Conservation (phyloP, 2,329 filamentous ascomycete genomes). For the Arthrobotrys conoides region DNA sequence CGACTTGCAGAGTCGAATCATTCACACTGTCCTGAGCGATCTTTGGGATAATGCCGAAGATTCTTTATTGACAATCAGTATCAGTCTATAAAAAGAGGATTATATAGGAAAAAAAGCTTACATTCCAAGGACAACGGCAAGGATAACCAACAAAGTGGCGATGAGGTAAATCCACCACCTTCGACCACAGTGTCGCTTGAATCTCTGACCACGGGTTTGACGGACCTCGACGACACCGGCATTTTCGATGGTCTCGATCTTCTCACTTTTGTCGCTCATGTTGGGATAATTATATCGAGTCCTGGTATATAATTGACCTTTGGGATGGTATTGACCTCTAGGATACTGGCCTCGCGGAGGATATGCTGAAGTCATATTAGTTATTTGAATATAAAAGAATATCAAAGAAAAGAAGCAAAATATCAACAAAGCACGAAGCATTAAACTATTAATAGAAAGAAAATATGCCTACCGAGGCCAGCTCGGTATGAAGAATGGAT, state of each 20-base stretch:
- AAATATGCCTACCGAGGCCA: neutral
- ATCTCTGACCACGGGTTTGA: slow-evolving; percentile 65
- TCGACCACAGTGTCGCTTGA: slow-evolving; percentile 70
- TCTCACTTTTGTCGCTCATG: slow-evolving; percentile 56
- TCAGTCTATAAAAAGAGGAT: neutral
- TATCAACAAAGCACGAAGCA: neutral
- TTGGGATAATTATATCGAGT: slow-evolving; percentile 21
- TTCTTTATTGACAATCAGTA: slow-evolving; percentile 66
- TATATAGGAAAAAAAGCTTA: slow-evolving; percentile 68
- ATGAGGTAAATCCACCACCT: slow-evolving; percentile 77
- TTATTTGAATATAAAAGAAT: neutral
- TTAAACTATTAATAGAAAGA: too few species aligned
- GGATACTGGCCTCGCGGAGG: slow-evolving; percentile 1
- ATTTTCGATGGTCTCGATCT: slow-evolving; percentile 57
- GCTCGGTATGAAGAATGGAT: neutral
- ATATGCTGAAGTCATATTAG: slow-evolving; percentile 14
- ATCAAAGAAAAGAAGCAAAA: neutral
- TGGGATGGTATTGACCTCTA: neutral
- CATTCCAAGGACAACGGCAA: slow-evolving; percentile 74
- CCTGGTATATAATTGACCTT: slow-evolving; percentile 9
- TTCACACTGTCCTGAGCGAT: slow-evolving; percentile 74
- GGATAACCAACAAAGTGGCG: slow-evolving; percentile 69
- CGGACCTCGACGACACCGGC: slow-evolving; percentile 28
- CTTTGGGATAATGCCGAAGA: slow-evolving; percentile 73
- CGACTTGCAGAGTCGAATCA: slow-evolving; percentile 71